phyloP scores from a whole-genome alignment of 805 yeast species.

The Diddensiella santjacobensis region DNA sequence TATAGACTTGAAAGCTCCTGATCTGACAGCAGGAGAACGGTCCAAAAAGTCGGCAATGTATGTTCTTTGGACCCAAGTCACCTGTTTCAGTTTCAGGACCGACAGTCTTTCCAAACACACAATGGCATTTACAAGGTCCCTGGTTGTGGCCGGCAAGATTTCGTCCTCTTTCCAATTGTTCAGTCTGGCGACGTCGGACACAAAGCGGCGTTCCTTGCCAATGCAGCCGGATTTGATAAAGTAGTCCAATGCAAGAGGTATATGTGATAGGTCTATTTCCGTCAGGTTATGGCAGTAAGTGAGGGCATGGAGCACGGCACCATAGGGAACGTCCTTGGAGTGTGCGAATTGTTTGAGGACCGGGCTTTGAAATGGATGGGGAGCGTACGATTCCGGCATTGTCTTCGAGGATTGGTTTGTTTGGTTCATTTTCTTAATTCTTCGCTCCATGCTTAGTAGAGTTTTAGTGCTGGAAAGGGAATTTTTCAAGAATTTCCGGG shows the following conservation, averaged over 20 bases:
- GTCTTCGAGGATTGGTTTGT: constrained; percentile 6
- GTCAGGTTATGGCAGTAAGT: constrained; percentile 61
- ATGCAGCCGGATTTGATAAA: constrained; percentile 24
- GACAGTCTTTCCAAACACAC: constrained; percentile 34
- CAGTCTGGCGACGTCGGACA: constrained; percentile 36
- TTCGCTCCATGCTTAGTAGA: not conserved
- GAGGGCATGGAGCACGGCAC: constrained; percentile 65
- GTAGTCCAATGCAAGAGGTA: constrained; percentile 67
- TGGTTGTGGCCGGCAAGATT: constrained; percentile 20
- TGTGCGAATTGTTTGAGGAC: constrained; percentile 59
- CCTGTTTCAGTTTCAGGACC: constrained; percentile 41
- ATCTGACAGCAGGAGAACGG: constrained; percentile 23
- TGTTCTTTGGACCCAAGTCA: constrained; percentile 47
- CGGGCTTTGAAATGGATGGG: constrained; percentile 31
- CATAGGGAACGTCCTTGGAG: constrained; percentile 76
- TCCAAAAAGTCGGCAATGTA: constrained; percentile 23
- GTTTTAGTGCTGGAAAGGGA: not conserved
- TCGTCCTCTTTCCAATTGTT: constrained; percentile 32
- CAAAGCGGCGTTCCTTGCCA: constrained; percentile 27
- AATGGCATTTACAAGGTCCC: constrained; percentile 28
- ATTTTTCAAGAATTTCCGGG: not conserved
- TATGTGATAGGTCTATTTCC: constrained; percentile 52
- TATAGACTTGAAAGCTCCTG: constrained; percentile 23
- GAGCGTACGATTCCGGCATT: too few species aligned
- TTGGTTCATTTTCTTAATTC: not conserved